Percentiles rank a stretch among this genome's conserved stretches.
phyloP scores from a whole-genome alignment of 1,139 yeast genomes.

The Casaregolazyma lundiana region DNA sequence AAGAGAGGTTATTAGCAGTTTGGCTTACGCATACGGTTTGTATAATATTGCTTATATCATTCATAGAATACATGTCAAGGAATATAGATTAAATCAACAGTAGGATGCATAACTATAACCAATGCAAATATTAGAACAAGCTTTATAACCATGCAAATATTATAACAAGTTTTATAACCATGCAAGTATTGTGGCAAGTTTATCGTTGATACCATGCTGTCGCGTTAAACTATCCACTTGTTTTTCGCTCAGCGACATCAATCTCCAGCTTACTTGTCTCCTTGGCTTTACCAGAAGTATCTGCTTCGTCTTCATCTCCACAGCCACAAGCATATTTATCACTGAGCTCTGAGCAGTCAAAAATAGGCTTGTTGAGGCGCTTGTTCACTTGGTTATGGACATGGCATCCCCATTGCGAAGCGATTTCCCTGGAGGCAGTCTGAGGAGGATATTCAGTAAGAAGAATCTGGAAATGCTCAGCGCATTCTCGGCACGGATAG shows the following conservation, averaged over 20 bases:
- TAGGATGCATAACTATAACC: not conserved
- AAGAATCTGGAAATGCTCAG: conserved; percentile 76
- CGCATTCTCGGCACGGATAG: conserved; percentile 65
- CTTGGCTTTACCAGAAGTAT: too few species aligned
- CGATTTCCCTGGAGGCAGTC: conserved; percentile 65
- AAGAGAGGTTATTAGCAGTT: not conserved
- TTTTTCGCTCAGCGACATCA: conserved; percentile 9
- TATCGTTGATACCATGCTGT: too few species aligned
- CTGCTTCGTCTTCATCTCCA: conserved; percentile 66
- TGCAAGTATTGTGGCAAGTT: too few species aligned
- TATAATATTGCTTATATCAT: not conserved
- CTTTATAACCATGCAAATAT: too few species aligned
- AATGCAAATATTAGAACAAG: not conserved
- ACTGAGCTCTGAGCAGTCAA: conserved; percentile 77
- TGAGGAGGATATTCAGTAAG: conserved; percentile 80
- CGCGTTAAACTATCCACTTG: conserved; percentile 14
- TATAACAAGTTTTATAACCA: too few species aligned
- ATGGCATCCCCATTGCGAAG: conserved; percentile 95
- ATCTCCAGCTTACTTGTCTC: conserved; percentile 17
- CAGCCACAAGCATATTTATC: conserved; percentile 97
- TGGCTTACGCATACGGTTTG: too few species aligned
- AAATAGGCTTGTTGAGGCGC: conserved; percentile 60
- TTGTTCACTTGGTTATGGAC: conserved; percentile 86
- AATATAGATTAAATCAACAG: not conserved
- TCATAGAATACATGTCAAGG: not conserved